Evolutionary conservation across 225 moss, liverwort and hornwort genomes (phyloP), one percentile per base, ranked within the genome.

Genomic region (Polytrichum commune): DNA sequence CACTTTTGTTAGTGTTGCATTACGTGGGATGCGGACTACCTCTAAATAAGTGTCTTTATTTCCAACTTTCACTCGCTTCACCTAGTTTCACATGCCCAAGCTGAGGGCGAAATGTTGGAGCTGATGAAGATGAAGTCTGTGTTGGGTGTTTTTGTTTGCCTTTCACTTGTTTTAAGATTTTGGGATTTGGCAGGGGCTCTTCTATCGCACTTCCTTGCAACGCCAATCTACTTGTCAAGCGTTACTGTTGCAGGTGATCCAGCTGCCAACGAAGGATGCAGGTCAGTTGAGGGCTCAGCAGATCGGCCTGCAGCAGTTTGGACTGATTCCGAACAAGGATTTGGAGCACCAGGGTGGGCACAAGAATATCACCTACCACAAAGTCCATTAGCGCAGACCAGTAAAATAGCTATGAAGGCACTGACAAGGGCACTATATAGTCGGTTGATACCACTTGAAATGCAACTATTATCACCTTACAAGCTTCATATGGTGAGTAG

Each of bases 151-250:
- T 38, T 38, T 38, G 38, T 13, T 35, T 38, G 38, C 3, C 38
- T 38, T 60, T 54, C 19, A 7, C 7, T 64, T 65, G 46, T 71
- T 33, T 27, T 28, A 35, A 24, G 1, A 26, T 55, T n/a, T 67
- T 53, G 18, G 67, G 29, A 53, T 58, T 77, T 75, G 66, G 82
- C 86, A 96, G 95, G 97, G 38, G 95, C 97, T 76, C 74, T 98
- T 19, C 85, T 95, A 62, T 87, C 90, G 61, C 97, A 90, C 77
- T 82, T 92, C 64, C 79, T 98, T 64, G 77, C 79, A 25, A 83
- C 80, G 70, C 97, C 97, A 30, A 65, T 98, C 29, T 95, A 90
- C 71, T 33, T 95, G n/a, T 85, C 91, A 66, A 87, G 91, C 54
- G 69, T 97, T 38, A 84, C 88, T 46, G 79, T 97, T 29, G 88